Evolutionary conservation across 768 basidiomycete genomes (phyloP).

Genomic region (Pleurotus citrinopileatus): DNA sequence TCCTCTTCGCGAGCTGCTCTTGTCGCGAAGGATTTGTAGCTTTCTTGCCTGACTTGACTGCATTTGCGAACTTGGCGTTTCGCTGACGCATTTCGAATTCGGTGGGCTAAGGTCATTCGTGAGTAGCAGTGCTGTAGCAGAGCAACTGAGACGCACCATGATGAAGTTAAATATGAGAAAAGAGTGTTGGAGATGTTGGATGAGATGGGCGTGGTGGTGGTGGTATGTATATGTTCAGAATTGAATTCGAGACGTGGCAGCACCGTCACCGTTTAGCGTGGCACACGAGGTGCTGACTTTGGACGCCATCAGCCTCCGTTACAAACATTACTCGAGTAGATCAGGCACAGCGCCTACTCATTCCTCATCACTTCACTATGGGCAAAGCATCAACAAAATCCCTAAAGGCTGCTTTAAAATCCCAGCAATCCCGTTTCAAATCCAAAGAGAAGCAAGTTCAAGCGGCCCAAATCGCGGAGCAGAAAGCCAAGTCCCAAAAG

Average conservation of each 20-base stretch:
- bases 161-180: constrained; percentile 4
- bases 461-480: constrained; percentile 51
- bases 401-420: constrained; percentile 66
- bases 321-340: background rate
- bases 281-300: background rate
- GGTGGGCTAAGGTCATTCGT: too few species aligned
- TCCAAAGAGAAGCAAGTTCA: constrained; percentile 53
- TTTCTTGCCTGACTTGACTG: constrained; percentile 73
- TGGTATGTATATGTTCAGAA: constrained; percentile 6
- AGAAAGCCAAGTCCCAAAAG: constrained; percentile 35
- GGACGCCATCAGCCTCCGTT: background rate
- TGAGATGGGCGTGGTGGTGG: background rate
- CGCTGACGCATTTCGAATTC: constrained; percentile 80
- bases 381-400: constrained; percentile 46
- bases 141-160: background rate
- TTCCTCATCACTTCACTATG: constrained; percentile 24
- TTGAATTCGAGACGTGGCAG: constrained; percentile 3
- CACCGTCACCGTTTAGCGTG: constrained; percentile 7
- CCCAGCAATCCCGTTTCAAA: constrained; percentile 66
- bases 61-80: constrained; percentile 78
- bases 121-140: background rate
- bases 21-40: constrained; percentile 69
- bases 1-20: constrained; percentile 67
- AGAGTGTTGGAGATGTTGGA: constrained; percentile 1
- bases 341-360: background rate